These are phyloP conservation scores for Trametes maxima DNA, from an alignment of 768 basidiomycete species.

Conservation along the genomic window DNA sequence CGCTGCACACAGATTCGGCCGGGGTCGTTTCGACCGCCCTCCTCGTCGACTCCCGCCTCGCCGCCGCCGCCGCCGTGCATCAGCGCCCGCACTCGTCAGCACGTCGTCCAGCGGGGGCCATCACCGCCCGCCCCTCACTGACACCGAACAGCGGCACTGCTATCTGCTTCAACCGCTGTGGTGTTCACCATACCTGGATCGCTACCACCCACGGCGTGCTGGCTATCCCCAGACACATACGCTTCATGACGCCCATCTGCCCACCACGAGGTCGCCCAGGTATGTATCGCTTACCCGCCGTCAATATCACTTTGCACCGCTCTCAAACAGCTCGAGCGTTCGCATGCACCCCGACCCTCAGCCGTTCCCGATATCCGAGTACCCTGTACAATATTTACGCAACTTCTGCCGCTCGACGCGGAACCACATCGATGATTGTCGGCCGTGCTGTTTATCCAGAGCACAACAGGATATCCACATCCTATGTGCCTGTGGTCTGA, in stretches of 20 bases:
- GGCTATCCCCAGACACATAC: neutral
- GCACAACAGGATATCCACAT: neutral
- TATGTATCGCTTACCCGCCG: neutral
- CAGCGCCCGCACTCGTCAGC: too few relatives aligned
- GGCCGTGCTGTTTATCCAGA: neutral
- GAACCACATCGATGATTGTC: neutral
- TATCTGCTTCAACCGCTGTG: constrained; percentile 2
- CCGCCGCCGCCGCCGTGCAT: neutral
- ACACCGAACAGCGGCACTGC: neutral
- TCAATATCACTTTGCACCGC: constrained; percentile 4
- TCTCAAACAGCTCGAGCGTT: neutral
- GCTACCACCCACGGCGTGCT: neutral
- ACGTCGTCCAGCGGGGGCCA: neutral
- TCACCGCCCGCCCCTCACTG: neutral
- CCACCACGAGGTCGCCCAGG: neutral
- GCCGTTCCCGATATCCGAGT: neutral
- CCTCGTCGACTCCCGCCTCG: neutral
- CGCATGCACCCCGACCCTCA: constrained; percentile 14
- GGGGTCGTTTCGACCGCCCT: neutral
- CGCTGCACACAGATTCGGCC: too few relatives aligned
- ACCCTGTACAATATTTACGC: neutral
- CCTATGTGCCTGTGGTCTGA: neutral
- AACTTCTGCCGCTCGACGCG: too few relatives aligned
- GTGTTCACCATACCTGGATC: neutral
- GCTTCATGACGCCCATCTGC: constrained; percentile 7